Conservation (phyloP, 805 yeast genomes). For the Starmerella powellii region DNA sequence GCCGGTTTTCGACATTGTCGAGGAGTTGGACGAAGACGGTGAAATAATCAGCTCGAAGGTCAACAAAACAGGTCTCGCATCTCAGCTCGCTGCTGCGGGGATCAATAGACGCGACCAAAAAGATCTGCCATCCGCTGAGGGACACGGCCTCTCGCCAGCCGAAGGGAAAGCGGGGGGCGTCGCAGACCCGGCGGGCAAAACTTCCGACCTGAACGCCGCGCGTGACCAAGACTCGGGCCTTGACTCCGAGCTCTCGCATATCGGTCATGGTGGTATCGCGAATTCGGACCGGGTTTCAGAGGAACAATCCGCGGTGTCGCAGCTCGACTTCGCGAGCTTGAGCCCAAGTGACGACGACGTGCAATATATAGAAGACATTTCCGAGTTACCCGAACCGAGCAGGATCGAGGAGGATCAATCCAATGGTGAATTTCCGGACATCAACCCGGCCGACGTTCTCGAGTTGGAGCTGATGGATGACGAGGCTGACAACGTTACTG, state of each 20-base stretch:
- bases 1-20: constrained; percentile 73
- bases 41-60: constrained; percentile 43
- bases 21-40: constrained; percentile 75
- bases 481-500: constrained; percentile 44
- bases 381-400: neutral
- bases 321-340: neutral
- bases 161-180: too few relatives aligned
- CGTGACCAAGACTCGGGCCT: too few relatives aligned
- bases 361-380: constrained; percentile 8
- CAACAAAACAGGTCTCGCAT: constrained; percentile 28
- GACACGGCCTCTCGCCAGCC: too few relatives aligned
- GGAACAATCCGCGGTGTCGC: neutral
- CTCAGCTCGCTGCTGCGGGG: too few relatives aligned
- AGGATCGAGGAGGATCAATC: constrained; percentile 7
- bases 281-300: neutral
- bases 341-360: constrained; percentile 4
- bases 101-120: too few relatives aligned
- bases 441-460: constrained; percentile 23
- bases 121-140: neutral
- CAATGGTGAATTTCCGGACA: constrained; percentile 14
- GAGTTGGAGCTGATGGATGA: constrained; percentile 24
- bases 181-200: too few relatives aligned
- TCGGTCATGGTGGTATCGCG: too few relatives aligned
- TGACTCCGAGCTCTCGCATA: too few relatives aligned
- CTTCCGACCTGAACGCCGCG: too few relatives aligned